A percentile compares a stretch with the other conserved stretches of the same genome.
Conservation (phyloP, 805 yeast genomes). For the Nakazawaea wyomingensis region DNA sequence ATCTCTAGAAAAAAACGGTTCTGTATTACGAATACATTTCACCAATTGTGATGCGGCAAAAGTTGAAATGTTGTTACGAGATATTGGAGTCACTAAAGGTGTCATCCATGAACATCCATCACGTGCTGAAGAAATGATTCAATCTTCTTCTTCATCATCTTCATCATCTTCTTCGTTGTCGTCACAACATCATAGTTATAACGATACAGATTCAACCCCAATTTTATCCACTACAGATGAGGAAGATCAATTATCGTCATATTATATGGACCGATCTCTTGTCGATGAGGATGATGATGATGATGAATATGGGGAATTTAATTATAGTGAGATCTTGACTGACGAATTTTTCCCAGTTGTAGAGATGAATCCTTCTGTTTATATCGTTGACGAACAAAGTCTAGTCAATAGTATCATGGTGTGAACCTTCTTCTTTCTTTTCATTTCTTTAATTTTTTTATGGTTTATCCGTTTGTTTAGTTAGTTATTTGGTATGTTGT, state of each 20-base stretch:
- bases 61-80: conserved; percentile 52
- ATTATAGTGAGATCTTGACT: conserved; percentile 5
- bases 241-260: not conserved
- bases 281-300: not conserved
- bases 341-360: conserved; percentile 4
- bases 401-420: not conserved
- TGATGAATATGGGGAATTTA: not conserved
- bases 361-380: not conserved
- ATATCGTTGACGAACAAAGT: not conserved
- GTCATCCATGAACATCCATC: conserved; percentile 26
- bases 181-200: too few species aligned
- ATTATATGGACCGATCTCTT: not conserved
- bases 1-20: conserved; percentile 35
- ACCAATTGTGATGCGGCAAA: conserved; percentile 62
- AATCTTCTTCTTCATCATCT: too few species aligned
- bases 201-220: not conserved
- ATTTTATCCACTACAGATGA: conserved; percentile 1
- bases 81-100: conserved; percentile 56
- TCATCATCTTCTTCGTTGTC: not conserved
- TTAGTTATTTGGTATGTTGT: too few species aligned
- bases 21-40: conserved; percentile 52
- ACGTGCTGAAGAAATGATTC: not conserved
- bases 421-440: not conserved
- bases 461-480: not conserved
- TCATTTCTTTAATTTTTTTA: not conserved